These are phyloP conservation scores for Clitoria ternatea DNA, from an alignment of 306 rosid genomes.

Conservation along the genomic window DNA sequence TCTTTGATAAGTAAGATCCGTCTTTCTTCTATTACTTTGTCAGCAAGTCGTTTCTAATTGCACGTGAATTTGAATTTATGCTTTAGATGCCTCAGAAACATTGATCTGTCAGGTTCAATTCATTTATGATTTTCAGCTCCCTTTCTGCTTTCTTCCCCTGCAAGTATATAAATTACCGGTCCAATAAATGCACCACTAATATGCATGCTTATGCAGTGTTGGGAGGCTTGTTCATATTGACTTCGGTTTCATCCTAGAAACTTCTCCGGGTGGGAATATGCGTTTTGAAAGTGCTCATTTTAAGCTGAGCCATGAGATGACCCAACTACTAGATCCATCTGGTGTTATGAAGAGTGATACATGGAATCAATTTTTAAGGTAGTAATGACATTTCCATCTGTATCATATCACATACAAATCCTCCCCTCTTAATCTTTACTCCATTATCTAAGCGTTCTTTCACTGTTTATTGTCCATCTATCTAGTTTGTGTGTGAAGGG, in stretches of 20 bases:
- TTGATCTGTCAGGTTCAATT: not conserved
- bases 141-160: not conserved
- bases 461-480: not conserved
- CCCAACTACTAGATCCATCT: conserved; percentile 92
- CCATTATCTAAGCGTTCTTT: conserved; percentile 10
- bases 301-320: conserved; percentile 99
- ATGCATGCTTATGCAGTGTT: conserved; percentile 50
- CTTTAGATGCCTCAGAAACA: conserved; percentile 11
- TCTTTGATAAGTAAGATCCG: conserved; percentile 67
- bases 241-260: conserved; percentile 95
- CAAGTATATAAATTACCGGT: not conserved
- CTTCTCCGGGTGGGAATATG: conserved; percentile 98
- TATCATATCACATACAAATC: not conserved
- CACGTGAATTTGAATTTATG: conserved; percentile 8
- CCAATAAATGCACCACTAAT: conserved; percentile 15
- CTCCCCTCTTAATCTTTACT: not conserved
- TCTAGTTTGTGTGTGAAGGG: conserved; percentile 90
- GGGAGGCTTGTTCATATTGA: conserved; percentile 97
- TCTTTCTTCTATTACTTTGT: conserved; percentile 3
- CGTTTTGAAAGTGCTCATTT: conserved; percentile 98
- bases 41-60: conserved; percentile 2
- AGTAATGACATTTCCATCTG: conserved; percentile 6
- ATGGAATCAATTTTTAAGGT: conserved; percentile 94
- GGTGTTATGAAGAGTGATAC: conserved; percentile 96
- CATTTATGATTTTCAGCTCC: conserved; percentile 10